phyloP scores from a whole-genome alignment of 2,329 filamentous ascomycete genomes.

The Diaporthe aspalathi region DNA sequence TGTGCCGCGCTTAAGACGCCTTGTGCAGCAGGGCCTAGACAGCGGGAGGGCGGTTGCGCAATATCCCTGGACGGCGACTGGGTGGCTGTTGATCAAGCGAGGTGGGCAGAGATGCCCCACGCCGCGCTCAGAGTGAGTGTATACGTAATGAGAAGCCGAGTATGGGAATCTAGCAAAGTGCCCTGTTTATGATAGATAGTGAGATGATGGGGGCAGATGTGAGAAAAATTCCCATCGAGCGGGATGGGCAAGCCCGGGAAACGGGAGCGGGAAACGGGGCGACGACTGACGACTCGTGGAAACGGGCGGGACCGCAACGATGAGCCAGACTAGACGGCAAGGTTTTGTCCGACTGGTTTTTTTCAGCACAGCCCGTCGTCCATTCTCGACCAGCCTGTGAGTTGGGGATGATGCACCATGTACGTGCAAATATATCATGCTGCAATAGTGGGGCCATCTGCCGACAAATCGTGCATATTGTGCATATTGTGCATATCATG shows the following conservation, averaged over 20 bases:
- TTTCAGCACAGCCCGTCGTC: too few relatives aligned
- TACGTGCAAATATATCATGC: slow-evolving; percentile 7
- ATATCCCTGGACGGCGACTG: slow-evolving; percentile 38
- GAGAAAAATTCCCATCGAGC: slow-evolving; percentile 7
- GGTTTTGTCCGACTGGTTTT: background rate
- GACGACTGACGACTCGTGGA: background rate
- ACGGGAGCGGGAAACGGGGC: slow-evolving; percentile 20
- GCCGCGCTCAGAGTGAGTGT: slow-evolving; percentile 18
- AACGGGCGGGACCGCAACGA: slow-evolving; percentile 9
- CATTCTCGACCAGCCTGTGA: background rate
- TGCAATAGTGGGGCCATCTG: slow-evolving; percentile 23
- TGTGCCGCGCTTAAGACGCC: slow-evolving; percentile 15
- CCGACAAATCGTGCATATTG: slow-evolving; percentile 18
- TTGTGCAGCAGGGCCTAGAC: slow-evolving; percentile 18
- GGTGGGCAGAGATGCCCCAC: slow-evolving; percentile 23
- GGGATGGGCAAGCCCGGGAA: background rate
- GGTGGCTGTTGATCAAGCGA: slow-evolving; percentile 26
- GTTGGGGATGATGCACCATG: background rate
- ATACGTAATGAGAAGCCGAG: slow-evolving; percentile 19
- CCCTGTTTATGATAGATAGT: too few relatives aligned
- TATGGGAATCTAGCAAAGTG: background rate
- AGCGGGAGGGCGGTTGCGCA: slow-evolving; percentile 34
- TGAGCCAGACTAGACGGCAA: background rate
- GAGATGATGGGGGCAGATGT: background rate
- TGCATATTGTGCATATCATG: slow-evolving; percentile 19